These are phyloP conservation scores for Zea luxurians DNA, from an alignment of 176 grass and related monocot genomes.

Conservation along the genomic window DNA sequence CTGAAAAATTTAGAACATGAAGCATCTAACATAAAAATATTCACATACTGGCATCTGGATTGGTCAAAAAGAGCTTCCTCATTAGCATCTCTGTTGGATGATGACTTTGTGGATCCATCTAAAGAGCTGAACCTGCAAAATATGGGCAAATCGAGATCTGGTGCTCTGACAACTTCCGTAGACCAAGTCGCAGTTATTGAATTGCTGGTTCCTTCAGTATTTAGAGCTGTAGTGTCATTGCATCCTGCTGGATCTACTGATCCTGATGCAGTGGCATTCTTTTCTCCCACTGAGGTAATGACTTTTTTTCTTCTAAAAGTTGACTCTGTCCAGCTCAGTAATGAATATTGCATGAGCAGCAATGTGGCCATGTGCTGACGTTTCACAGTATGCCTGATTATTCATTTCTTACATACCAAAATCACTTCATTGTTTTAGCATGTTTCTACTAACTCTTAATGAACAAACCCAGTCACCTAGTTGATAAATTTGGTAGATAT, in stretches of 20 bases:
- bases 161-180: conserved; percentile 31
- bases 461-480: background rate
- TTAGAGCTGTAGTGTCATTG: conserved; percentile 90
- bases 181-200: conserved; percentile 86
- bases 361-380: conserved; percentile 5
- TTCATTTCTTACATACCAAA: background rate
- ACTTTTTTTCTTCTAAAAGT: conserved; percentile 25
- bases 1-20: conserved; percentile 76
- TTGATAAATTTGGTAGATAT: conserved; percentile 11
- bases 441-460: conserved; percentile 18
- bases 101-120: conserved; percentile 61
- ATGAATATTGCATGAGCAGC: conserved; percentile 17
- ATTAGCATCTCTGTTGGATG: conserved; percentile 57
- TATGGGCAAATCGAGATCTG: conserved; percentile 49
- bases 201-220: conserved; percentile 78
- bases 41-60: conserved; percentile 77
- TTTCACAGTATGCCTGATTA: conserved; percentile 17
- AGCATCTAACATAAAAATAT: conserved; percentile 63
- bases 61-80: conserved; percentile 89
- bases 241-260: conserved; percentile 85
- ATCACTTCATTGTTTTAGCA: conserved; percentile 22
- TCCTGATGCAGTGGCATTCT: conserved; percentile 86
- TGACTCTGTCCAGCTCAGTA: conserved; percentile 17
- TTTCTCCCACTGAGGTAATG: conserved; percentile 85
- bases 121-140: conserved; percentile 64